These are phyloP conservation scores for Fomitopsis betulina DNA, from an alignment of 1,284 basidiomycete species.

Conservation along the genomic window DNA sequence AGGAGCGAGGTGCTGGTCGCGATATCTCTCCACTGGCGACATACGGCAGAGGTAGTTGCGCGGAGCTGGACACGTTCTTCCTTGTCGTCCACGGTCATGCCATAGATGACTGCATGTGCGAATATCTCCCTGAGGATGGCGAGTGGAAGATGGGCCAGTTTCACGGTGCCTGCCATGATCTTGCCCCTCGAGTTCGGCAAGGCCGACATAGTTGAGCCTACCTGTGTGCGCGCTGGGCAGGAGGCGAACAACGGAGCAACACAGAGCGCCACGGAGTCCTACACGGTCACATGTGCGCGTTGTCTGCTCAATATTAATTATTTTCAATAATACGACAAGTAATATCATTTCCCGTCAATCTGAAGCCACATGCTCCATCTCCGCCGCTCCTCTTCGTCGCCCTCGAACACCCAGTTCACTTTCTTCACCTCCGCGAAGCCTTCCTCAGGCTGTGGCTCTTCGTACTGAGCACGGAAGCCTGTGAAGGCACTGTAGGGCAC, in stretches of 20 bases:
- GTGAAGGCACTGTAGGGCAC: conserved; percentile 65
- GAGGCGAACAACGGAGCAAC: too few relatives aligned
- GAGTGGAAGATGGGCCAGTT: neutral
- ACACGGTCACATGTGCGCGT: neutral
- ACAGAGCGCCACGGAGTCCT: neutral
- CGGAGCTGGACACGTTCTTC: neutral
- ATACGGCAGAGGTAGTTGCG: neutral
- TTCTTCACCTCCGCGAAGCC: conserved; percentile 74
- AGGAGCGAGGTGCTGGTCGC: neutral
- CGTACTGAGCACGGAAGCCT: conserved; percentile 56
- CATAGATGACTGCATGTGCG: neutral
- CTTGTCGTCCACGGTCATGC: neutral
- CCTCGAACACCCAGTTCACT: conserved; percentile 79
- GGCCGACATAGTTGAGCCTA: too few relatives aligned
- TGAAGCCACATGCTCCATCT: conserved; percentile 81
- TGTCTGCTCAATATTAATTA: too few relatives aligned
- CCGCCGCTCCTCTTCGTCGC: conserved; percentile 60
- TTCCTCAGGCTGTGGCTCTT: conserved; percentile 63
- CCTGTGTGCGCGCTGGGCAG: too few relatives aligned
- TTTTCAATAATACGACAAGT: too few relatives aligned
- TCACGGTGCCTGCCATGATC: neutral
- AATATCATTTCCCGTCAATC: conserved; percentile 51
- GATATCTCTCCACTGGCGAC: neutral
- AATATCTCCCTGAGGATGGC: neutral
- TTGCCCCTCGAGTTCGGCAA: too few relatives aligned